phyloP scores from a whole-genome alignment of 106 monocot genomes.

The Allium sativum region DNA sequence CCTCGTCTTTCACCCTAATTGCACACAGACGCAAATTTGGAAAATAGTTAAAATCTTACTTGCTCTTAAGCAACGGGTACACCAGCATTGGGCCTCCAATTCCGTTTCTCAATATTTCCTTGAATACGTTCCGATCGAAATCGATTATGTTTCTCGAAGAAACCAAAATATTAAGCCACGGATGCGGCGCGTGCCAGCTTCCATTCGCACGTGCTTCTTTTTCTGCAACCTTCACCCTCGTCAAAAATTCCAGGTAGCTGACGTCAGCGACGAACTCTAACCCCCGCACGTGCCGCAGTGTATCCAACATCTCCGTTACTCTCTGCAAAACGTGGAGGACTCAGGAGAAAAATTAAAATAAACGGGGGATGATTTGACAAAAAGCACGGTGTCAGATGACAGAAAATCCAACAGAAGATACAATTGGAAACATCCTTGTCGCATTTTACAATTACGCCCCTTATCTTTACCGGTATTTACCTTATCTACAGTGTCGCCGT shows the following conservation, averaged over 20 bases:
- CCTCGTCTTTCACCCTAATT: slow-evolving; percentile 8
- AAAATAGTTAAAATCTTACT: slow-evolving; percentile 24
- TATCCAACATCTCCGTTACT: slow-evolving; percentile 27
- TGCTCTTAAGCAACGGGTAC: slow-evolving; percentile 65
- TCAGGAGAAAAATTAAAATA: background rate
- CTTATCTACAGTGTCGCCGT: slow-evolving; percentile 38
- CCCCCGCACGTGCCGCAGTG: slow-evolving; percentile 47
- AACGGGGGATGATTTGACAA: background rate
- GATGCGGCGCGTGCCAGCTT: slow-evolving; percentile 77
- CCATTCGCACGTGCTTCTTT: slow-evolving; percentile 58
- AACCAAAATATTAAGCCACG: slow-evolving; percentile 86
- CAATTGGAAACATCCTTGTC: slow-evolving; percentile 1
- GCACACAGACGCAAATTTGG: background rate
- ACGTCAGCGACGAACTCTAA: slow-evolving; percentile 58
- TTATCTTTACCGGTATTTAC: slow-evolving; percentile 22
- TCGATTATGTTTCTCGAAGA: slow-evolving; percentile 50
- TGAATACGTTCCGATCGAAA: slow-evolving; percentile 66
- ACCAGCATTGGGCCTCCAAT: slow-evolving; percentile 91
- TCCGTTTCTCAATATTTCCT: slow-evolving; percentile 41
- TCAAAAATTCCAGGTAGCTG: slow-evolving; percentile 66
- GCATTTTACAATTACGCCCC: background rate
- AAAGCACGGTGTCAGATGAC: background rate
- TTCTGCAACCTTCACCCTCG: slow-evolving; percentile 68
- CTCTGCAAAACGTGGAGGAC: slow-evolving; percentile 28
- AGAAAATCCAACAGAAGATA: slow-evolving; percentile 34